Conservation (phyloP, 768 basidiomycete genomes). For the Tricholomella constricta region DNA sequence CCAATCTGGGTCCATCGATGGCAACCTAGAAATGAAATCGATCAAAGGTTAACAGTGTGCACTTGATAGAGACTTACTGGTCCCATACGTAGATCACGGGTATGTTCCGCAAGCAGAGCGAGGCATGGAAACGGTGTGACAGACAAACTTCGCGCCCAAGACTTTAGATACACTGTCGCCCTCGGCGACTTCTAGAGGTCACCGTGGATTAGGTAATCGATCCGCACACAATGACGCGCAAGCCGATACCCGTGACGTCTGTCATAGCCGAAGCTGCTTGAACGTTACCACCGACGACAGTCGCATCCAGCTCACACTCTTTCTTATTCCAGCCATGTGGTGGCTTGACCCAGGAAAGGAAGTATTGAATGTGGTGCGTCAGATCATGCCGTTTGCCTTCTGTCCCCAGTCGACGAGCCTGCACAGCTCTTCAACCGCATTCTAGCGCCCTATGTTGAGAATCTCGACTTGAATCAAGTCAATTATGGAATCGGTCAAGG, state of each 20-base stretch:
- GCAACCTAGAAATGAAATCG: not conserved
- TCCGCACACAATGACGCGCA: conserved; percentile 6
- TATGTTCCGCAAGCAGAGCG: not conserved
- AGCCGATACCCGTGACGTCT: not conserved
- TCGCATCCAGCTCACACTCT: not conserved
- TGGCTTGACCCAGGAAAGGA: conserved; percentile 89
- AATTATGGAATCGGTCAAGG: conserved; percentile 93
- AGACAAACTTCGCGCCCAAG: no score
- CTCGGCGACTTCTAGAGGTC: no score
- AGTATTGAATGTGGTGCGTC: conserved; percentile 73
- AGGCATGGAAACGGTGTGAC: not conserved
- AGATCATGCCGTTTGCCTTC: not conserved
- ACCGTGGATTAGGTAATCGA: conserved; percentile 3
- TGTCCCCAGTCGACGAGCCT: not conserved
- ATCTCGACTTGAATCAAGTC: conserved; percentile 92
- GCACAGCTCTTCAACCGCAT: conserved; percentile 80
- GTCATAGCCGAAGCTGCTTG: not conserved
- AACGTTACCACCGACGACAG: not conserved
- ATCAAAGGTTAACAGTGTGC: not conserved
- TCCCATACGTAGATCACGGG: not conserved
- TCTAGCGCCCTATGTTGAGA: conserved; percentile 94
- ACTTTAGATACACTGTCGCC: no score
- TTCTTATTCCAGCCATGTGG: conserved; percentile 55
- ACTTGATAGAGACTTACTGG: not conserved
- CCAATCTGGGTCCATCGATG: not conserved